These are phyloP conservation scores for Zygoascus biomembranicola DNA, from an alignment of 805 yeast genomes.

Conservation along the genomic window DNA sequence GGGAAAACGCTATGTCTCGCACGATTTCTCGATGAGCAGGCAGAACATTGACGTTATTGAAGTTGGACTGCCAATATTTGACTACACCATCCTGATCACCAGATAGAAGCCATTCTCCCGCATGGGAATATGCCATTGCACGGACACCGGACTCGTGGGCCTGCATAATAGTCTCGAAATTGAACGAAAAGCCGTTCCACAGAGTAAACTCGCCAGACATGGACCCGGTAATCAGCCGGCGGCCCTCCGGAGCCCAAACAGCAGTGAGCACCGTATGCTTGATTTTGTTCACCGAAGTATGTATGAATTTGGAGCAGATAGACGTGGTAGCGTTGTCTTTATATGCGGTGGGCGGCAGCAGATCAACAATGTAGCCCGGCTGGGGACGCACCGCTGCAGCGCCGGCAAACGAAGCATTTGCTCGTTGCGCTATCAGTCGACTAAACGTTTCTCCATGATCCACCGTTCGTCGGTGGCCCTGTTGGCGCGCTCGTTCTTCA, in stretches of 20 bases:
- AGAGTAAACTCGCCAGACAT: slow-evolving; percentile 93
- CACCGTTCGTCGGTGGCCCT: slow-evolving; percentile 52
- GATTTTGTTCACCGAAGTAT: slow-evolving; percentile 82
- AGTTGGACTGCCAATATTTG: slow-evolving; percentile 97
- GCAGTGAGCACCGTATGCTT: slow-evolving; percentile 83
- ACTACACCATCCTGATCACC: slow-evolving; percentile 90
- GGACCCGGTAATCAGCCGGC: slow-evolving; percentile 81
- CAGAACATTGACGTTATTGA: slow-evolving; percentile 72
- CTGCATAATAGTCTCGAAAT: slow-evolving; percentile 95
- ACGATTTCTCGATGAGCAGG: slow-evolving; percentile 74
- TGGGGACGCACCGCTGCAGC: slow-evolving; percentile 48
- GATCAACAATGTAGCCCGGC: slow-evolving; percentile 47
- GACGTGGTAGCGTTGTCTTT: slow-evolving; percentile 46
- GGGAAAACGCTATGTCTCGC: slow-evolving; percentile 81
- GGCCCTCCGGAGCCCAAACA: slow-evolving; percentile 96
- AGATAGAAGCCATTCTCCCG: slow-evolving; percentile 89
- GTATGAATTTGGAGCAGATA: slow-evolving; percentile 71
- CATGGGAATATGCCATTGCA: slow-evolving; percentile 71
- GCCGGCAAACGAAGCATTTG: slow-evolving; percentile 25
- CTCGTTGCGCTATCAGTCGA: slow-evolving; percentile 44
- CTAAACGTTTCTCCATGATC: slow-evolving; percentile 75
- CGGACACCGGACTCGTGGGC: slow-evolving; percentile 92
- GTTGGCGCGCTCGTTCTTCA: slow-evolving; percentile 19
- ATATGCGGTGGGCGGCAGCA: slow-evolving; percentile 61
- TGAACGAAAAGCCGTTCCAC: slow-evolving; percentile 94